phyloP scores from a whole-genome alignment of 257 asterid genomes.

The Ilex aquifolium region DNA sequence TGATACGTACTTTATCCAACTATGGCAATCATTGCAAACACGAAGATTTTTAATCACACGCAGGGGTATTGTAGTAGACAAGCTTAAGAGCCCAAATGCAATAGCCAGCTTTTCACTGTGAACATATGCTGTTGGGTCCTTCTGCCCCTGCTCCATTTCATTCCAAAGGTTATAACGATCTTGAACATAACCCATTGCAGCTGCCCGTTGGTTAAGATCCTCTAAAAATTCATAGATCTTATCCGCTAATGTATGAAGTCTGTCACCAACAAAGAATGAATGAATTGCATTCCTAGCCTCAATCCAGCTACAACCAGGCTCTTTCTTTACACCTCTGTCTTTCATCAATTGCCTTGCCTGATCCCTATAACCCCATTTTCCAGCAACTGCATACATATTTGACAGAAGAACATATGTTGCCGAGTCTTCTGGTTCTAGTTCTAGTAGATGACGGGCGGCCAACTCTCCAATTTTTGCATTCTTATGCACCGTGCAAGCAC shows the following conservation, averaged over 20 bases:
- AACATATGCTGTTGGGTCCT: conserved; percentile 1
- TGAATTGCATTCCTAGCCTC: background rate
- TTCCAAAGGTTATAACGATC: conserved; percentile 4
- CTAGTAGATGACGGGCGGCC: background rate
- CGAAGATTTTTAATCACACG: conserved; percentile 3
- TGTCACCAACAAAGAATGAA: conserved; percentile 4
- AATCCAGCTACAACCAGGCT: conserved; percentile 5
- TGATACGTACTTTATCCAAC: conserved; percentile 1
- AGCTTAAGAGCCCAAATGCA: background rate
- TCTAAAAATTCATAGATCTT: conserved; percentile 1
- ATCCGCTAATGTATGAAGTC: background rate
- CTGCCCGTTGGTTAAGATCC: conserved; percentile 2
- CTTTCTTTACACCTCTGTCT: conserved; percentile 5
- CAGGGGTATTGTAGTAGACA: background rate
- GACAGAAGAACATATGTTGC: conserved; percentile 4
- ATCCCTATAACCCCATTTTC: conserved; percentile 1
- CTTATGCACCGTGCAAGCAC: conserved; percentile 2
- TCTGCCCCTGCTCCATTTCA: conserved; percentile 1
- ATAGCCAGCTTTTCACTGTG: conserved; percentile 3
- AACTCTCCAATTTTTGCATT: background rate
- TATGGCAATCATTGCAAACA: background rate
- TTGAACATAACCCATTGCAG: conserved; percentile 2
- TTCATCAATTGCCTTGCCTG: conserved; percentile 4
- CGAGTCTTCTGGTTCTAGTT: conserved; percentile 4
- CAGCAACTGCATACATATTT: conserved; percentile 4